A percentile compares a stretch with the other conserved stretches of the same genome.
Evolutionary conservation across 2,329 filamentous ascomycete genomes (phyloP).

Genomic region (Aspergillus versicolor): DNA sequence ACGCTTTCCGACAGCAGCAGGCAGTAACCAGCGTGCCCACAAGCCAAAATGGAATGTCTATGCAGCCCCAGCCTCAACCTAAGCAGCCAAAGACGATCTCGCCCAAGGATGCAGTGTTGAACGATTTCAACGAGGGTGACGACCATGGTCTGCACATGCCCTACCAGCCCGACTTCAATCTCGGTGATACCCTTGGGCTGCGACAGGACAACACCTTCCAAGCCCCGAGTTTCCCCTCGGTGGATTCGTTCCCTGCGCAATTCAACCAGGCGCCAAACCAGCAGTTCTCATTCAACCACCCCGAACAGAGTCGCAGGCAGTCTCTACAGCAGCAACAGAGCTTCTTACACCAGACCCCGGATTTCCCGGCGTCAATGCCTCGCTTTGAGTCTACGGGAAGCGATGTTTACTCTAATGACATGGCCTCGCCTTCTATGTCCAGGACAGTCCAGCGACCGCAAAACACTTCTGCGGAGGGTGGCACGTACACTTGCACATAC

Average conservation of each 20-base stretch:
- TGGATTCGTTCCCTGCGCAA: slow-evolving; percentile 44
- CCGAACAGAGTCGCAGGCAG: slow-evolving; percentile 23
- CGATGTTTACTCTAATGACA: slow-evolving; percentile 41
- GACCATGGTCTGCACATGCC: slow-evolving; percentile 66
- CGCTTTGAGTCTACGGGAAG: slow-evolving; percentile 63
- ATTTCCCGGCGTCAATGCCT: slow-evolving; percentile 60
- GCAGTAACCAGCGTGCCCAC: slow-evolving; percentile 41
- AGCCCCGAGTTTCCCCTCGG: slow-evolving; percentile 36
- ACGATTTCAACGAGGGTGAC: slow-evolving; percentile 74
- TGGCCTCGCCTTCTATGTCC: slow-evolving; percentile 33
- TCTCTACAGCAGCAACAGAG: slow-evolving; percentile 31
- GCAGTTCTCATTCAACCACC: slow-evolving; percentile 48
- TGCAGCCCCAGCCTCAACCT: slow-evolving; percentile 29
- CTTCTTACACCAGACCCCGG: slow-evolving; percentile 48
- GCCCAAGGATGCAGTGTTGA: slow-evolving; percentile 81
- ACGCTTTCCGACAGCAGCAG: slow-evolving; percentile 37
- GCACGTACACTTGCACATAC: slow-evolving; percentile 95
- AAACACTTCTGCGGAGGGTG: slow-evolving; percentile 69
- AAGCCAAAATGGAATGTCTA: slow-evolving; percentile 30
- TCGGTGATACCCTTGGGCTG: slow-evolving; percentile 38
- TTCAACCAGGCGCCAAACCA: slow-evolving; percentile 49
- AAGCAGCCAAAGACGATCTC: slow-evolving; percentile 79
- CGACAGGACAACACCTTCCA: slow-evolving; percentile 40
- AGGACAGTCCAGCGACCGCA: slow-evolving; percentile 52
- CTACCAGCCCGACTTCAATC: slow-evolving; percentile 58